Evolutionary conservation across 1,284 basidiomycete genomes (phyloP).

Genomic region (Sphagnurus paluster): DNA sequence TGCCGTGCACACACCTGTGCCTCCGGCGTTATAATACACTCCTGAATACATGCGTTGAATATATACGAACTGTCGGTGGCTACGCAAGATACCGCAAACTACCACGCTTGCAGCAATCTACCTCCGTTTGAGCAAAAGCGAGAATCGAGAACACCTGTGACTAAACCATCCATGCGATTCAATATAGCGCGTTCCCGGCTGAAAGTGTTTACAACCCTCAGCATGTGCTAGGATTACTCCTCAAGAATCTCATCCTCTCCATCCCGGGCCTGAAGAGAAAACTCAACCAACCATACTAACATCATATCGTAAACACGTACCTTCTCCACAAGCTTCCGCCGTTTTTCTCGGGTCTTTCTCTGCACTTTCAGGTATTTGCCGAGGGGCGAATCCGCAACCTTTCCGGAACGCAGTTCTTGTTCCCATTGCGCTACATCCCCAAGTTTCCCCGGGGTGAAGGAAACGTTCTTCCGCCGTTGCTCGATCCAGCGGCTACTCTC

Average conservation of each 20-base stretch:
- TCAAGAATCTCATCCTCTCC: conserved; percentile 71
- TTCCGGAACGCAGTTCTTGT: conserved; percentile 53
- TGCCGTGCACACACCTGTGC: conserved; percentile 5
- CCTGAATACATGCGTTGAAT: too few species aligned
- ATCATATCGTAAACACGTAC: conserved; percentile 32
- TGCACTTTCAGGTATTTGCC: conserved; percentile 80
- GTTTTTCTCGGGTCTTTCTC: conserved; percentile 79
- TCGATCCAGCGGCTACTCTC: conserved; percentile 81
- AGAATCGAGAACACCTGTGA: too few species aligned
- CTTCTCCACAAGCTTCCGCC: conserved; percentile 76
- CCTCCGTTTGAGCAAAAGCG: conserved; percentile 1
- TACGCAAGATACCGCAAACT: too few species aligned
- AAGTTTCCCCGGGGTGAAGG: conserved; percentile 73
- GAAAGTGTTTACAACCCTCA: neutral
- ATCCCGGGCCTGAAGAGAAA: conserved; percentile 57
- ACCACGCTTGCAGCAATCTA: neutral
- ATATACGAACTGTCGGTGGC: too few species aligned
- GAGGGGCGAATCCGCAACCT: conserved; percentile 74
- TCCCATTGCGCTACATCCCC: conserved; percentile 77
- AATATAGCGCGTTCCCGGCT: neutral
- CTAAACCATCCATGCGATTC: too few species aligned
- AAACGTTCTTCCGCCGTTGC: conserved; percentile 62
- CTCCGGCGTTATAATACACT: too few species aligned
- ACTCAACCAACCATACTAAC: too few species aligned
- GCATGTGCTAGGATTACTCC: conserved; percentile 33